Percentiles rank a stretch among this genome's conserved stretches.
phyloP scores from a whole-genome alignment of 2,329 filamentous ascomycete species.

The Curvularia eragrostidis region DNA sequence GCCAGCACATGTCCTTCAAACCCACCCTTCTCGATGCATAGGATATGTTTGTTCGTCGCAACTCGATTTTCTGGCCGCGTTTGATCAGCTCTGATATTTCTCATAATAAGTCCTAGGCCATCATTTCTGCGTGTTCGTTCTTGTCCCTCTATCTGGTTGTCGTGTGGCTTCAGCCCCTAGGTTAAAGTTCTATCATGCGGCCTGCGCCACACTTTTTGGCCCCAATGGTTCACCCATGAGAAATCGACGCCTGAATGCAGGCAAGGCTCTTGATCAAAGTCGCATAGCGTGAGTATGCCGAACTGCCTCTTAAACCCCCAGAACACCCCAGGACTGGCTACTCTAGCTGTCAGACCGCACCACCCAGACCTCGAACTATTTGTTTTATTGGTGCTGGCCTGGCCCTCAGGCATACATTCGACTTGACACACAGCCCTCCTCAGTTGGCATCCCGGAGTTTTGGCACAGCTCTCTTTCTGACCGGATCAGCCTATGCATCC shows the following conservation, averaged over 20 bases:
- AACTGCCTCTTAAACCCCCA: conserved; percentile 2
- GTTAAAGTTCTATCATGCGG: background rate
- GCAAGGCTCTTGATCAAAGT: conserved; percentile 6
- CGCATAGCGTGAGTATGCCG: background rate
- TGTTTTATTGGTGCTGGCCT: background rate
- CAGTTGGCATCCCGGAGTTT: background rate
- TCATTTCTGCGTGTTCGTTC: background rate
- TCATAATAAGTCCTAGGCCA: background rate
- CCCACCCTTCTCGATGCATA: background rate
- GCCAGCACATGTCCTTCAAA: background rate
- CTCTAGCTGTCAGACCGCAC: background rate
- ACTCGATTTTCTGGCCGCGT: background rate
- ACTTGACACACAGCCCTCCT: background rate
- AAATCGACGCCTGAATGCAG: conserved; percentile 13
- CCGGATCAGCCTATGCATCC: conserved; percentile 18
- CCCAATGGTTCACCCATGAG: conserved; percentile 16
- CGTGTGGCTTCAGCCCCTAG: conserved; percentile 6
- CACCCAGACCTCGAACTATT: background rate
- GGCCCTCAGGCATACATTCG: background rate
- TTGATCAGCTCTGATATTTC: no score
- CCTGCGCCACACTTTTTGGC: conserved; percentile 21
- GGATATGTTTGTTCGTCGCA: background rate
- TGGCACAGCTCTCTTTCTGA: conserved; percentile 1
- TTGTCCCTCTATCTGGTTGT: background rate
- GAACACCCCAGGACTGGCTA: background rate